These are phyloP conservation scores for Saccharomyces hybrid DNA, from an alignment of 1,139 yeast species.

Conservation along the genomic window DNA sequence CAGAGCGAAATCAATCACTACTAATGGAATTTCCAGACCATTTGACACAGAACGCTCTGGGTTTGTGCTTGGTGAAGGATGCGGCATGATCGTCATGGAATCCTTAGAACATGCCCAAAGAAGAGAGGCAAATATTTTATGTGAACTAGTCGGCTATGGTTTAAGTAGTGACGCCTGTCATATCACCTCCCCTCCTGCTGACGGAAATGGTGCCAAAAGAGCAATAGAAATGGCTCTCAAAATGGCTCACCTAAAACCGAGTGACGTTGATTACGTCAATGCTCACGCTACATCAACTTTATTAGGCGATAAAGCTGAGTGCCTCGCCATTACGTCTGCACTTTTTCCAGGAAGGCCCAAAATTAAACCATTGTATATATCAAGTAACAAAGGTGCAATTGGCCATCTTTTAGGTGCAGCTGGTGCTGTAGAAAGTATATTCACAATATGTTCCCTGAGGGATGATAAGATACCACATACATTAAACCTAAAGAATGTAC, in stretches of 20 bases:
- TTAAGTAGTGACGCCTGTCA: conserved; percentile 88
- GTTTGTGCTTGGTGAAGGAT: conserved; percentile 90
- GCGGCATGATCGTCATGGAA: conserved; percentile 75
- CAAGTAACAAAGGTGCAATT: conserved; percentile 85
- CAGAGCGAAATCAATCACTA: conserved; percentile 73
- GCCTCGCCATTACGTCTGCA: conserved; percentile 57
- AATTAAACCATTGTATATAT: conserved; percentile 41
- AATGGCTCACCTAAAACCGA: conserved; percentile 34
- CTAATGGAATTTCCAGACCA: conserved; percentile 69
- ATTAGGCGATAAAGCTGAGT: conserved; percentile 86
- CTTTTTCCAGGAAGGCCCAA: conserved; percentile 31
- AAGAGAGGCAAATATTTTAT: conserved; percentile 65
- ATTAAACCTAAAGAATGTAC: conserved; percentile 53
- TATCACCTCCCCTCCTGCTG: conserved; percentile 81
- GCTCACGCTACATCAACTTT: conserved; percentile 96
- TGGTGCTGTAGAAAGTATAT: conserved; percentile 86
- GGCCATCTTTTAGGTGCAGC: conserved; percentile 97
- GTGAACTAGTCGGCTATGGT: conserved; percentile 83
- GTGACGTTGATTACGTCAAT: conserved; percentile 65
- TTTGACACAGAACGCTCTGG: conserved; percentile 76
- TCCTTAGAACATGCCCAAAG: conserved; percentile 63
- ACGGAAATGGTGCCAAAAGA: conserved; percentile 77
- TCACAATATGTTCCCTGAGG: conserved; percentile 61
- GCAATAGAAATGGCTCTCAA: conserved; percentile 75
- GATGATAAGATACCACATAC: conserved; percentile 69